A percentile compares a stretch with the other conserved stretches of the same genome.
Conservation (phyloP, 352 stramenopile species). For the Peronospora farinosa region DNA sequence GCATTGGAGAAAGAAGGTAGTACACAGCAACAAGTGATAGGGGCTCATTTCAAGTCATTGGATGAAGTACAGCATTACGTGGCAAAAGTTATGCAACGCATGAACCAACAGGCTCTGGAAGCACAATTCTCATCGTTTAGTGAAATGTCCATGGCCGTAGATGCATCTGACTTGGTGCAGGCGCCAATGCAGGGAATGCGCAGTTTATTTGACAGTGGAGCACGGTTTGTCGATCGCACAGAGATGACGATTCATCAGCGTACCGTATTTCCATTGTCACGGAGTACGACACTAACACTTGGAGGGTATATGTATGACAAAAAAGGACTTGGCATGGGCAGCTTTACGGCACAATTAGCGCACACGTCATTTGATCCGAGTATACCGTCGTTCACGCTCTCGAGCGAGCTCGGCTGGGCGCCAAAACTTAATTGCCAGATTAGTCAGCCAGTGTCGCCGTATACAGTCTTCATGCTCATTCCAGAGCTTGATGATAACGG, state of each 20-base stretch:
- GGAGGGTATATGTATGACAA: conserved; percentile 84
- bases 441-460: conserved; percentile 62
- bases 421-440: conserved; percentile 72
- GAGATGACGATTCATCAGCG: conserved; percentile 82
- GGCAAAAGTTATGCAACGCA: conserved; percentile 46
- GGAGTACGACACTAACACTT: conserved; percentile 50
- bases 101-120: conserved; percentile 67
- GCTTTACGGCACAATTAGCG: conserved; percentile 54
- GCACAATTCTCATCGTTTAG: conserved; percentile 75
- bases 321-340: conserved; percentile 60
- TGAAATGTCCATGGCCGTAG: conserved; percentile 75
- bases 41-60: conserved; percentile 39
- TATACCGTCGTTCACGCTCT: conserved; percentile 50
- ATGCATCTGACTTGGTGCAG: conserved; percentile 68
- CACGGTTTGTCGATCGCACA: conserved; percentile 47
- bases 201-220: conserved; percentile 40
- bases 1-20: conserved; percentile 56
- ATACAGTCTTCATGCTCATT: conserved; percentile 70
- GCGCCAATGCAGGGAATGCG: conserved; percentile 51
- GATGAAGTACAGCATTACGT: conserved; percentile 52
- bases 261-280: conserved; percentile 56
- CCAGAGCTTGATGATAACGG: conserved; percentile 66
- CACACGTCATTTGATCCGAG: conserved; percentile 65
- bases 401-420: conserved; percentile 68
- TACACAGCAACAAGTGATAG: conserved; percentile 29